These are phyloP conservation scores for Francoa sonchifolia DNA, from an alignment of 441 rosid species.

Conservation along the genomic window DNA sequence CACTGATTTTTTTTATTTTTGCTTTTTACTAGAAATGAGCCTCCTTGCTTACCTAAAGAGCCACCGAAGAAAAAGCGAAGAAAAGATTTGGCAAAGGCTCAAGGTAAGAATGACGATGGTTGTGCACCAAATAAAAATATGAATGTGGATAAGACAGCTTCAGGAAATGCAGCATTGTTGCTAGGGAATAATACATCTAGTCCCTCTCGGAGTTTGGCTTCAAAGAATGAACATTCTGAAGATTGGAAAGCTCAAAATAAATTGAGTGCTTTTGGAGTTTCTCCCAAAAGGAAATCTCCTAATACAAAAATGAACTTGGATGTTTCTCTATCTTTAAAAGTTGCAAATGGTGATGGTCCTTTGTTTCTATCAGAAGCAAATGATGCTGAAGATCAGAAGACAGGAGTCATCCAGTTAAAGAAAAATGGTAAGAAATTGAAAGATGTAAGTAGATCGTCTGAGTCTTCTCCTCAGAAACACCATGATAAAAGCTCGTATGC, in stretches of 20 bases:
- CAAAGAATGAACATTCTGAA: slow-evolving; percentile 19
- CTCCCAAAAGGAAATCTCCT: slow-evolving; percentile 44
- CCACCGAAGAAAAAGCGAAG: slow-evolving; percentile 78
- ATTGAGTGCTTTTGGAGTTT: slow-evolving; percentile 27
- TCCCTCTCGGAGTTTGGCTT: slow-evolving; percentile 26
- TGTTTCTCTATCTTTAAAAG: slow-evolving; percentile 27
- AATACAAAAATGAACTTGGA: slow-evolving; percentile 35
- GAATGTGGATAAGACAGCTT: slow-evolving; percentile 31
- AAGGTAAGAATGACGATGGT: slow-evolving; percentile 39
- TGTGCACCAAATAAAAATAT: slow-evolving; percentile 37
- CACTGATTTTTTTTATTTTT: slow-evolving; percentile 17
- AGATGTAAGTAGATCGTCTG: slow-evolving; percentile 36
- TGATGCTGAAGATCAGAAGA: slow-evolving; percentile 38
- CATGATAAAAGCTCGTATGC: slow-evolving; percentile 36
- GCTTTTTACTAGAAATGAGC: slow-evolving; percentile 33
- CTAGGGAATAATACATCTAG: slow-evolving; percentile 23
- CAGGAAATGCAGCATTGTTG: slow-evolving; percentile 28
- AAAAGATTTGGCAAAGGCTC: slow-evolving; percentile 45
- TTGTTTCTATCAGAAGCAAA: slow-evolving; percentile 25
- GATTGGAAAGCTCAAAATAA: slow-evolving; percentile 36
- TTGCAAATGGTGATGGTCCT: slow-evolving; percentile 35
- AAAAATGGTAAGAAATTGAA: slow-evolving; percentile 32
- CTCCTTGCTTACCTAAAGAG: slow-evolving; percentile 37
- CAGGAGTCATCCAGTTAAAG: slow-evolving; percentile 31
- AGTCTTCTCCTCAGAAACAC: slow-evolving; percentile 34